Percentiles rank a stretch among this genome's conserved stretches.
These are phyloP conservation scores for Phytopythium aichiense DNA, from an alignment of 352 stramenopile species.

Conservation along the genomic window DNA sequence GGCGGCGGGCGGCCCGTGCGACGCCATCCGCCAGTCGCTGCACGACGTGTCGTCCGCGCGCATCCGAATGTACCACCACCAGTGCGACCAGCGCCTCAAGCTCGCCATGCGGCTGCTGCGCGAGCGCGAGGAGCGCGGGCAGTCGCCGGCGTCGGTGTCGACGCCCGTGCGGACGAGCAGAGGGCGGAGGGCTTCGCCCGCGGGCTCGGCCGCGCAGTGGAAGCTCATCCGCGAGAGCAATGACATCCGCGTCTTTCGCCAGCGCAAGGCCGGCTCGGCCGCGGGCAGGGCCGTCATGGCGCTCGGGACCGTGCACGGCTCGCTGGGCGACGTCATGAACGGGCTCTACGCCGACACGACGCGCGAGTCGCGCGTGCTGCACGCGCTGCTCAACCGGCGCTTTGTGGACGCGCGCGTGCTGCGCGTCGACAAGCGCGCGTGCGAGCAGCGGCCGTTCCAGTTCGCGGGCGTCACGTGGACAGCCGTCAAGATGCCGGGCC, in stretches of 20 bases:
- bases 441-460: conserved; percentile 56
- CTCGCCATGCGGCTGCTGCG: conserved; percentile 38
- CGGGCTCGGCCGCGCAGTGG: conserved; percentile 33
- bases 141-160: conserved; percentile 5
- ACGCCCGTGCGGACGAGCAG: not conserved
- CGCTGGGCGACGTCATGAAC: conserved; percentile 70
- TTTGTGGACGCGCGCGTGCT: conserved; percentile 60
- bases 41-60: conserved; percentile 38
- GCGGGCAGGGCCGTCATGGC: conserved; percentile 38
- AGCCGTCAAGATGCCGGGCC: conserved; percentile 45
- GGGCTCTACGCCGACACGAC: conserved; percentile 73
- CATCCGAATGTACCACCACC: conserved; percentile 45
- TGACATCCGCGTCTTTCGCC: conserved; percentile 59
- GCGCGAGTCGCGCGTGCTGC: conserved; percentile 53
- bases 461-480: conserved; percentile 76
- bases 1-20: not conserved
- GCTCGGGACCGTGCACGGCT: conserved; percentile 52
- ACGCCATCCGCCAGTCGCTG: conserved; percentile 14
- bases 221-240: conserved; percentile 61
- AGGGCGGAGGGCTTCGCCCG: conserved; percentile 13
- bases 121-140: conserved; percentile 40
- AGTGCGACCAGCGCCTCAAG: conserved; percentile 39
- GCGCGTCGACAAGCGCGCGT: conserved; percentile 59
- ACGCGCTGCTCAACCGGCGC: conserved; percentile 51
- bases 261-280: conserved; percentile 20